These are phyloP conservation scores for Narthecium ossifragum DNA, from an alignment of 106 monocot genomes.

Conservation along the genomic window DNA sequence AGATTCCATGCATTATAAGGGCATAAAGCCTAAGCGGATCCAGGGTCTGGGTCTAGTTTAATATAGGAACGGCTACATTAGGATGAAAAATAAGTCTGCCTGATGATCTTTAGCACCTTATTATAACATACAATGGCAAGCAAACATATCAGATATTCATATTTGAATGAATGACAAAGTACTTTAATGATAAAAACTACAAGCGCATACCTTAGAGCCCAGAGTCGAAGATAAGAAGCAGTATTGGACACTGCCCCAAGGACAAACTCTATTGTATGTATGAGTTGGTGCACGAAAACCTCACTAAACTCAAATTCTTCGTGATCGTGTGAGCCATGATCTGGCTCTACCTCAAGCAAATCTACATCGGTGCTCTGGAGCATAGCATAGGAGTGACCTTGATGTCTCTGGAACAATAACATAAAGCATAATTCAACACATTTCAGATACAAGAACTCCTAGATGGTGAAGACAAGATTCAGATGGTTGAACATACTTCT, in stretches of 20 bases:
- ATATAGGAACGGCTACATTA: too few species aligned
- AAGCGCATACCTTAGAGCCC: slow-evolving; percentile 81
- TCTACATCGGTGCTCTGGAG: slow-evolving; percentile 68
- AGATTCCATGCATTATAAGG: too few species aligned
- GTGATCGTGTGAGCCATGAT: slow-evolving; percentile 52
- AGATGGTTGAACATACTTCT: slow-evolving; percentile 17
- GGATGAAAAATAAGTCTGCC: too few species aligned
- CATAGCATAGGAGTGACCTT: slow-evolving; percentile 67
- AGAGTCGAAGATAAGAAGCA: slow-evolving; percentile 95
- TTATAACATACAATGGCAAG: too few species aligned
- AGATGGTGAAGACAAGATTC: too few species aligned
- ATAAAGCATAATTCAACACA: too few species aligned
- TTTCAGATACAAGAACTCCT: too few species aligned
- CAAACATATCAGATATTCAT: too few species aligned
- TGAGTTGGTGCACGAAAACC: slow-evolving; percentile 96
- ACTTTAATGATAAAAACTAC: neutral
- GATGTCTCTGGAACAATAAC: slow-evolving; percentile 60
- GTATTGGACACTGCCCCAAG: slow-evolving; percentile 99
- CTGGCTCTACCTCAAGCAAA: slow-evolving; percentile 46
- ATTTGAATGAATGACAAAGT: too few species aligned
- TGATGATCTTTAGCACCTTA: too few species aligned
- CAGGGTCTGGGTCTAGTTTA: too few species aligned
- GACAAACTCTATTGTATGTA: slow-evolving; percentile 99
- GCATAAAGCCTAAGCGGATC: too few species aligned
- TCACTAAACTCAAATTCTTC: slow-evolving; percentile 97